A percentile compares a stretch with the other conserved stretches of the same genome.
Conservation (phyloP, 306 rosid species). For the Cyclanthera cordifolia region DNA sequence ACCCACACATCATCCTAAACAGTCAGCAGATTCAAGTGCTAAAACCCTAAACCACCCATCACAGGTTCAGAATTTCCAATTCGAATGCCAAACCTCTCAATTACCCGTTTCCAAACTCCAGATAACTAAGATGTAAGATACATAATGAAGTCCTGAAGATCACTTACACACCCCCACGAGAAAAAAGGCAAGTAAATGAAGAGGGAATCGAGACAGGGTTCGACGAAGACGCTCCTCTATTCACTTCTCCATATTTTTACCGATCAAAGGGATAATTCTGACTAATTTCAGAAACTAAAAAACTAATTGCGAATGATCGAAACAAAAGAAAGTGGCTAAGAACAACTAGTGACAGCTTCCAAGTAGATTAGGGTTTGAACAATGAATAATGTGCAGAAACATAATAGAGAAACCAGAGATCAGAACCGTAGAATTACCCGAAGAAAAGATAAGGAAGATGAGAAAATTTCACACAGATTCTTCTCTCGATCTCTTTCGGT, state of each 20-base stretch:
- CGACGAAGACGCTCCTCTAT: neutral
- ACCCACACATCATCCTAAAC: neutral
- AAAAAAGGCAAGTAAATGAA: neutral
- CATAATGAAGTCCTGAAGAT: neutral
- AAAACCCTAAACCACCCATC: neutral
- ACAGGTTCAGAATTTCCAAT: neutral
- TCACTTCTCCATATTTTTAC: neutral
- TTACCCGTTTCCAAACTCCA: neutral
- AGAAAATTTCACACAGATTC: neutral
- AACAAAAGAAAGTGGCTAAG: neutral
- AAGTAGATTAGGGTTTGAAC: neutral
- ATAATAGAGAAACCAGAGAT: neutral
- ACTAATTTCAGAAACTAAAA: neutral
- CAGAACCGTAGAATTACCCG: neutral
- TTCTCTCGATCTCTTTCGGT: neutral
- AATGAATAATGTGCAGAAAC: neutral
- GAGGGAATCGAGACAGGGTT: neutral
- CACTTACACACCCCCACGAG: neutral
- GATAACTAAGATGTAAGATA: neutral
- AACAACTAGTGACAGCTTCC: neutral
- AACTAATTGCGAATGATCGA: neutral
- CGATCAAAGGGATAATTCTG: neutral
- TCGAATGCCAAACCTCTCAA: neutral
- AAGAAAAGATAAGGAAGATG: neutral
- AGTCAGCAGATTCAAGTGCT: neutral